Percentiles rank a stretch among this genome's conserved stretches.
Conservation (phyloP, 2,329 filamentous ascomycete genomes). For the Fusarium cyanostomum region DNA sequence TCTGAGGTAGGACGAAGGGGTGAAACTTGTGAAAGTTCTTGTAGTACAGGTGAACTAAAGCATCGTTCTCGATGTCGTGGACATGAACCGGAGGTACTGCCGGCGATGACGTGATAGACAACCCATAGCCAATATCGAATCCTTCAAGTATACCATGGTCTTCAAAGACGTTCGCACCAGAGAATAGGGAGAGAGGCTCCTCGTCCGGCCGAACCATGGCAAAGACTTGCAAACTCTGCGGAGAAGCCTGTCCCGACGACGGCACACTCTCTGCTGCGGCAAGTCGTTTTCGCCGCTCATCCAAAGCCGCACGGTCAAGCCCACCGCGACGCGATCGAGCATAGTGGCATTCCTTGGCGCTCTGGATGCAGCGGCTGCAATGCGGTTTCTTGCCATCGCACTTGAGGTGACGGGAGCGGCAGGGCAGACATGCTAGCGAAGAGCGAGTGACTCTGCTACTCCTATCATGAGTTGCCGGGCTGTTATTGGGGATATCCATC, state of each 20-base stretch:
- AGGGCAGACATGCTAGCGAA: constrained; percentile 60
- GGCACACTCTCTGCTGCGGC: constrained; percentile 17
- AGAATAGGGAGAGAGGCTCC: background rate
- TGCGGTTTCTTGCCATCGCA: constrained; percentile 61
- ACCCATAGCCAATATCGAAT: background rate
- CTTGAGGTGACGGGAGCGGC: constrained; percentile 61
- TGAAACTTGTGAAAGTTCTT: constrained; percentile 48
- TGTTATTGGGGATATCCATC: constrained; percentile 3
- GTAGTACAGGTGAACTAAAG: constrained; percentile 49
- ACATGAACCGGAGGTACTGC: background rate
- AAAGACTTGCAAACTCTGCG: background rate
- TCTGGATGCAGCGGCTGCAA: constrained; percentile 56
- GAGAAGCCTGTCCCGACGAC: background rate
- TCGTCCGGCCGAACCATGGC: background rate
- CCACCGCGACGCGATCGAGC: constrained; percentile 61
- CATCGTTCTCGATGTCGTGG: constrained; percentile 23
- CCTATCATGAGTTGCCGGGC: background rate
- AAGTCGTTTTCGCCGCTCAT: constrained; percentile 42
- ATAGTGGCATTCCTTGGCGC: constrained; percentile 59
- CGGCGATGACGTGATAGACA: background rate
- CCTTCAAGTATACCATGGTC: background rate
- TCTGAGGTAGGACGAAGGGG: constrained; percentile 42
- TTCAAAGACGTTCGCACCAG: background rate
- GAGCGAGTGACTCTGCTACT: constrained; percentile 21
- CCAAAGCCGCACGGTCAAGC: constrained; percentile 44